Evolutionary conservation across 805 yeast genomes (phyloP), one percentile per base, ranked within the genome.

Genomic region (Barnettozyma botsteinii): DNA sequence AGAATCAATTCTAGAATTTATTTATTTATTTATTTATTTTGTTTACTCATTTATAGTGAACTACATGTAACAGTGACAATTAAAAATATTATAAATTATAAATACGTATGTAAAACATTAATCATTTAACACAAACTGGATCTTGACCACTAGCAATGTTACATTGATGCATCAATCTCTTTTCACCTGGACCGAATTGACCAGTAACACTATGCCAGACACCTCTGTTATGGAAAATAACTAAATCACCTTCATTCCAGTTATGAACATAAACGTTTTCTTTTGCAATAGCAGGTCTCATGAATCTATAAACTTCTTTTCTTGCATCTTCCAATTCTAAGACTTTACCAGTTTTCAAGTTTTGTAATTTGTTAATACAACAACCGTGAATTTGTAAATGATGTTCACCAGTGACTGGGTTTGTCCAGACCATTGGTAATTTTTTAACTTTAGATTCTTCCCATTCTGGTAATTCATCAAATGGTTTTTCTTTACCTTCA

Each of bases 201-300:
- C 96, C 95, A 13, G 95, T 86, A 24, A 87, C 96, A 2, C 91
- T 78, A 59, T 87, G 96, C 83, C 91, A 84, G 10, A 87, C 89
- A 32, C 95, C 95, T 59, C 91, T 73, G 69, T 87, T 87, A 64
- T 71, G 86, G 69, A 87, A 87, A 41, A 87, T 79, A 26, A 85
- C 93, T 55, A 87, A 71, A 54, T 87, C 96, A 41, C 95, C 96
- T 49, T 78, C 72, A 15, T 66, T 64, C 96, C 96, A 87, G 35
- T 77, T 75, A 60, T 87, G 95, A 4, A 88, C 83, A 61, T 84
- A 85, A 10, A 87, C 79, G 34, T 79, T 58, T 41, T 77, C 58
- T 15, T 95, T 91, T 3, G 81, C 61, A 48, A 87, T 85, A 12
- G 89, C 86, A 4, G 95, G 95, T 60, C 94, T 73, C 95, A 86